These are phyloP conservation scores for slime mould (Dictyostelium discoideum) DNA, from an alignment of 78 protist species.

Conservation along the genomic window DNA sequence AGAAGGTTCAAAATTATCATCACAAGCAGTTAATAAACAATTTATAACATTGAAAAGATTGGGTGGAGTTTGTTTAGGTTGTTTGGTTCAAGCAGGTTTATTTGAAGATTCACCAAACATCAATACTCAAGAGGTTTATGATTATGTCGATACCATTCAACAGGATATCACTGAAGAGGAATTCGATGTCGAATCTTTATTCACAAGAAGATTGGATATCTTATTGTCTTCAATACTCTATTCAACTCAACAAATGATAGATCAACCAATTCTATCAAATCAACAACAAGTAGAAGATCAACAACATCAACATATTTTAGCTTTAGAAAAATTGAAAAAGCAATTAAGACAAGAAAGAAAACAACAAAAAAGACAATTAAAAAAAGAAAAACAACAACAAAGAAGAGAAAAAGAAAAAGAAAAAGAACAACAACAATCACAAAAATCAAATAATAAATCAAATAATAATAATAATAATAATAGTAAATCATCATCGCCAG, in stretches of 20 bases:
- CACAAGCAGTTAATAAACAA: not conserved
- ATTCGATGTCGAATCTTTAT: slow-evolving; percentile 1
- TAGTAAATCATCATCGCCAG: not conserved
- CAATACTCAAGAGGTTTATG: not conserved
- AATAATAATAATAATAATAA: not conserved
- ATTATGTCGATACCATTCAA: slow-evolving; percentile 18
- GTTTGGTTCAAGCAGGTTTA: slow-evolving; percentile 22
- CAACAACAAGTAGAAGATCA: not conserved
- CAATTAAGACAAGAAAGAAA: not conserved
- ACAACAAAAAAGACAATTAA: not conserved
- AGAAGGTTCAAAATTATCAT: slow-evolving; percentile 21
- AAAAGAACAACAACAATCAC: not conserved
- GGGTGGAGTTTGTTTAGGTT: slow-evolving; percentile 47
- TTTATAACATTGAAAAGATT: slow-evolving; percentile 42
- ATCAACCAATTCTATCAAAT: slow-evolving; percentile 3
- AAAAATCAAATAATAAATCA: not conserved
- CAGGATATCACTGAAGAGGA: slow-evolving; percentile 15
- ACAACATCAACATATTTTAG: not conserved
- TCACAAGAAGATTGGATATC: slow-evolving; percentile 10
- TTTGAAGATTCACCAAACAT: slow-evolving; percentile 26
- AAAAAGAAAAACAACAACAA: not conserved
- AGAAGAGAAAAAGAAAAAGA: not conserved
- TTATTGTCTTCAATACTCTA: slow-evolving; percentile 1
- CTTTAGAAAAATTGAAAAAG: not conserved
- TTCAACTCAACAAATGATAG: slow-evolving; percentile 38